Percentiles rank a stretch among this genome's conserved stretches.
phyloP scores from a whole-genome alignment of 1,284 basidiomycete genomes.

The Ganoderma resinaceum region DNA sequence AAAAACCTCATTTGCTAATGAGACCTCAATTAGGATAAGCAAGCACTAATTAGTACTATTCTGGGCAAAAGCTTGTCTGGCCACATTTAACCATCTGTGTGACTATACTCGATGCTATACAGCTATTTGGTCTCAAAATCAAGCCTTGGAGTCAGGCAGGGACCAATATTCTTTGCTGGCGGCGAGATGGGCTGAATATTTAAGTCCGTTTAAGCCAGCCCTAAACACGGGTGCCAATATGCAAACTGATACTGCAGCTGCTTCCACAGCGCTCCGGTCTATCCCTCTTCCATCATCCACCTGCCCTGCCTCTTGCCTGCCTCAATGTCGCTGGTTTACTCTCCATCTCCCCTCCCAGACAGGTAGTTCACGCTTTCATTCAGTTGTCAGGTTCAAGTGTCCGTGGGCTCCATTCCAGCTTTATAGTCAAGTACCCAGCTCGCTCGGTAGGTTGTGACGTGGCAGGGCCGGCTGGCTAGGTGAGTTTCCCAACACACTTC shows the following conservation, averaged over 20 bases:
- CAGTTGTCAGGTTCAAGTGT: too few relatives aligned
- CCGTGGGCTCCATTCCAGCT: too few relatives aligned
- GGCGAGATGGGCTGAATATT: not conserved
- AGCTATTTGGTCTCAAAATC: not conserved
- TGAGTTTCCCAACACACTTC: too few relatives aligned
- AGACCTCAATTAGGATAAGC: not conserved
- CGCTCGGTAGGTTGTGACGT: too few relatives aligned
- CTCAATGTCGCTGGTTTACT: too few relatives aligned
- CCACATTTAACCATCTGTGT: not conserved
- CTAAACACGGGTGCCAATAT: not conserved
- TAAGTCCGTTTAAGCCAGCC: not conserved
- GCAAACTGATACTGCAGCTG: not conserved
- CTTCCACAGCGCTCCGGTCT: not conserved
- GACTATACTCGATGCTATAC: not conserved
- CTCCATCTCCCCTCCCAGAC: too few relatives aligned
- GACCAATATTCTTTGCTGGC: too few relatives aligned
- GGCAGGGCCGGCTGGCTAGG: too few relatives aligned
- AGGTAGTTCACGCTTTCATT: too few relatives aligned
- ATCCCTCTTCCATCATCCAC: not conserved
- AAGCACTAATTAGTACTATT: not conserved
- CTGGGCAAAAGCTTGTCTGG: not conserved
- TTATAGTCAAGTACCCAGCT: too few relatives aligned
- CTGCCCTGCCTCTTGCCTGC: too few relatives aligned
- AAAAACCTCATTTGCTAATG: not conserved
- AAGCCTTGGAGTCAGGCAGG: not conserved